Evolutionary conservation across 345 rosid genomes (phyloP), one percentile per base, ranked within the genome.

Genomic region (Camelina laxa): DNA sequence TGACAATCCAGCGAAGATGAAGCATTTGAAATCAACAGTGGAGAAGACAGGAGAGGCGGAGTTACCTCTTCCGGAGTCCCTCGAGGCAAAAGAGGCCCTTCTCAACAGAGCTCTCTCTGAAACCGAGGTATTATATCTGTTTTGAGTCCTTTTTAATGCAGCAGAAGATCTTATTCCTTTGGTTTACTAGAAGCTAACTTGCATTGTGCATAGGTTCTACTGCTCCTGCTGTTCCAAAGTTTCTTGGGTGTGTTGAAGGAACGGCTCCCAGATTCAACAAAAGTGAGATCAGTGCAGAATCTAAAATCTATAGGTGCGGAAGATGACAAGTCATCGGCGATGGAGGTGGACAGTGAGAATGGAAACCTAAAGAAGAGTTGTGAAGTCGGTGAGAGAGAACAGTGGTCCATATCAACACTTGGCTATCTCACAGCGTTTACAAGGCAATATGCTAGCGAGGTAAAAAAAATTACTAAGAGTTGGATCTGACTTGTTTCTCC

Each of bases 371-470:
- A 86, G 67, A 86, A 78, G 73, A 87, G 85, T 83, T 74, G 88
- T 27, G 87, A 68, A 49, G 71, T 92, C 3, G 88, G 97, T 45
- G 98, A 95, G 79, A 88, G 81, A 58, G 92, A 87, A 78, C 99
- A 95, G 62, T 92, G 98, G 99, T 95, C 98, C 79, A 77, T 92
- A 65, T 81, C 97, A 17, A 90, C 99, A 64, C 87, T 95, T 33
- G 97, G 97, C 73, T 89, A 91, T 74, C 88, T 92, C 56, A 90
- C 89, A 72, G 88, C 97, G 16, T 85, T 95, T 72, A 85, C 99
- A 39, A 87, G 99, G 77, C 96, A 95, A 75, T 92, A 90, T 75
- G 96, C 98, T 9, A 82, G 85, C 17, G 98, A 95, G 97, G 98
- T 95, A 80, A 80, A 57, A 6, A 2, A 50, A 2, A 54, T 2